phyloP scores from a whole-genome alignment of 805 yeast species.

The Brettanomyces naardenensis region DNA sequence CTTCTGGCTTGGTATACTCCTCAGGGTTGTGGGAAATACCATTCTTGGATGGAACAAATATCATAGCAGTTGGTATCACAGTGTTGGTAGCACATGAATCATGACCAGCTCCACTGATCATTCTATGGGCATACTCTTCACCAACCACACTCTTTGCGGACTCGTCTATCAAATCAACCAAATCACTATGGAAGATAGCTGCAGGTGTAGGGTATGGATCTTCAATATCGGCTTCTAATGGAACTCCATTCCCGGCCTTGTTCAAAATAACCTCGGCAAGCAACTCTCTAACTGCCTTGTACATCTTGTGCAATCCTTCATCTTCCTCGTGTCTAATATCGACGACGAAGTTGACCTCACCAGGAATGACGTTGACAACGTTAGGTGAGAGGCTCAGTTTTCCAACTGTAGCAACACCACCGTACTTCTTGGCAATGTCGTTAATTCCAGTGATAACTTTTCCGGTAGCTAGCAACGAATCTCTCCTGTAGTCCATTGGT shows the following conservation, averaged over 20 bases:
- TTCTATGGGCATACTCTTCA: conserved; percentile 31
- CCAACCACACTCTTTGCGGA: conserved; percentile 45
- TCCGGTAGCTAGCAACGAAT: conserved; percentile 51
- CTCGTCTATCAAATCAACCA: conserved; percentile 13
- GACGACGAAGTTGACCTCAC: conserved; percentile 39
- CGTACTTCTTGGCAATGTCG: conserved; percentile 41
- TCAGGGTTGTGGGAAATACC: conserved; percentile 61
- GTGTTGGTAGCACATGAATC: conserved; percentile 54
- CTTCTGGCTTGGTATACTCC: conserved; percentile 57
- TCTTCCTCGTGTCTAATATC: conserved; percentile 51
- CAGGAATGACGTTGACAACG: conserved; percentile 61
- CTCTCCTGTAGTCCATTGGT: conserved; percentile 50
- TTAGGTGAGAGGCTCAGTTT: conserved; percentile 47
- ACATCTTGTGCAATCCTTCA: conserved; percentile 23
- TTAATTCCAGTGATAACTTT: conserved; percentile 47
- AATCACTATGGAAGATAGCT: not conserved
- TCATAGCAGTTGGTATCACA: conserved; percentile 61
- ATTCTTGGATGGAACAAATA: conserved; percentile 58
- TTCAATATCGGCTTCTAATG: not conserved
- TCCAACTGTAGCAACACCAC: conserved; percentile 53
- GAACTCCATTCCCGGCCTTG: conserved; percentile 3
- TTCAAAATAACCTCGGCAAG: conserved; percentile 28
- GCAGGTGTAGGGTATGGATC: conserved; percentile 4
- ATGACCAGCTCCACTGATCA: conserved; percentile 65
- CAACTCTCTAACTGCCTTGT: conserved; percentile 21